These are phyloP conservation scores for Ceratocystis alfenasii DNA, from an alignment of 2,329 filamentous ascomycete species.

Conservation along the genomic window DNA sequence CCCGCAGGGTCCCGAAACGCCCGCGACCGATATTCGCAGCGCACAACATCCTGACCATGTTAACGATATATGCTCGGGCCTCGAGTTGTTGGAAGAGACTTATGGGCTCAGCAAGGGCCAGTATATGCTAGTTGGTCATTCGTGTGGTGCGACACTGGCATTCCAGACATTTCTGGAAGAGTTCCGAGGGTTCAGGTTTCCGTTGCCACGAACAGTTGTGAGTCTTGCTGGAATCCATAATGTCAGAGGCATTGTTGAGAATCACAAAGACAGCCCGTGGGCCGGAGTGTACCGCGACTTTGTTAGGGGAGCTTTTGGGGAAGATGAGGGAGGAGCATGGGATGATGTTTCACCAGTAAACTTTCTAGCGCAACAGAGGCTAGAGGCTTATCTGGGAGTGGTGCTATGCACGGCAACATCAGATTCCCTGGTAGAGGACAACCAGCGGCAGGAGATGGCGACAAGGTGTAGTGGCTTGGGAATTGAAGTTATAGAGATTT, in stretches of 20 bases:
- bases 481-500: neutral
- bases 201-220: constrained; percentile 30
- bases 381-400: neutral
- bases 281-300: constrained; percentile 33
- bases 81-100: constrained; percentile 37
- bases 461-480: neutral
- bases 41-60: constrained; percentile 49
- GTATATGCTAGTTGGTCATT: constrained; percentile 51
- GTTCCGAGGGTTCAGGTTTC: constrained; percentile 18
- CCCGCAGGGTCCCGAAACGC: constrained; percentile 28
- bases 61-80: constrained; percentile 41
- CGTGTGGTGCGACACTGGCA: constrained; percentile 46
- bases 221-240: constrained; percentile 44
- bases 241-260: constrained; percentile 26
- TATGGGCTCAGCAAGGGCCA: constrained; percentile 34
- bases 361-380: neutral
- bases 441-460: constrained; percentile 14
- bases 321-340: constrained; percentile 31
- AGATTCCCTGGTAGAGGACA: constrained; percentile 17
- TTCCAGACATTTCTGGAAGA: constrained; percentile 34
- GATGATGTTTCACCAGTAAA: constrained; percentile 32
- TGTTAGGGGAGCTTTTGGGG: constrained; percentile 37
- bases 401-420: constrained; percentile 5
- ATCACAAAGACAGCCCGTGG: constrained; percentile 30
- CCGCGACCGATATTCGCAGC: constrained; percentile 29